These are phyloP conservation scores for Tulasnella sp. DNA, from an alignment of 768 basidiomycete genomes.

Conservation along the genomic window DNA sequence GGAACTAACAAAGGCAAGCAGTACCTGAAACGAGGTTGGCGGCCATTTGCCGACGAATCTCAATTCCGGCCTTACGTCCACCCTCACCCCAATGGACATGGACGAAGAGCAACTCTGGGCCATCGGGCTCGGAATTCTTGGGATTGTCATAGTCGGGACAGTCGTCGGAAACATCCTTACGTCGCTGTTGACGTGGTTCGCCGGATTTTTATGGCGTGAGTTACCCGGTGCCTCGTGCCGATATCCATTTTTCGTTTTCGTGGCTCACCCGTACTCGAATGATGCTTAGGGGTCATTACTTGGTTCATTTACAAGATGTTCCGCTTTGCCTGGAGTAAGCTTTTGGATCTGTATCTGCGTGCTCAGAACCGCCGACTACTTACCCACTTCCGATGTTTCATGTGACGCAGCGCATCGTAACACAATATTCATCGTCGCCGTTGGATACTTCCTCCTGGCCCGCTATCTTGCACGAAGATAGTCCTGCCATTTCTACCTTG, in stretches of 20 bases:
- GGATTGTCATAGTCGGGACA: conserved; percentile 1
- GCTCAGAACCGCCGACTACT: not conserved
- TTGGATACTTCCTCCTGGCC: conserved; percentile 5
- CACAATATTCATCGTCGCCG: conserved; percentile 7
- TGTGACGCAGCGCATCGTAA: conserved; percentile 1
- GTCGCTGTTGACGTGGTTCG: not conserved
- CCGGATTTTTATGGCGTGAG: not conserved
- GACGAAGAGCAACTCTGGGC: not conserved
- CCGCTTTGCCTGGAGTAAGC: not conserved
- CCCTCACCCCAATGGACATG: conserved; percentile 4
- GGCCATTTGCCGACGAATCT: not conserved
- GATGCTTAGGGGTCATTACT: not conserved
- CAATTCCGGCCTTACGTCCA: not conserved
- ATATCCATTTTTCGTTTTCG: not conserved
- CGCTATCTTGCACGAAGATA: conserved; percentile 1
- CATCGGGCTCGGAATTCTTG: not conserved
- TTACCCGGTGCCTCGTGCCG: not conserved
- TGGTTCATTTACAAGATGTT: not conserved
- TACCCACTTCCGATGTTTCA: not conserved
- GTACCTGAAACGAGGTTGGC: conserved; percentile 4
- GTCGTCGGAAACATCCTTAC: not conserved
- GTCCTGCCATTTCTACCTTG: no score
- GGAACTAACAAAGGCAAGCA: not conserved
- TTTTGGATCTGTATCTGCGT: not conserved
- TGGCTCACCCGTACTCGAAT: not conserved